Conservation (phyloP, 2,329 filamentous ascomycete species). For the Nectriaceae sp. region DNA sequence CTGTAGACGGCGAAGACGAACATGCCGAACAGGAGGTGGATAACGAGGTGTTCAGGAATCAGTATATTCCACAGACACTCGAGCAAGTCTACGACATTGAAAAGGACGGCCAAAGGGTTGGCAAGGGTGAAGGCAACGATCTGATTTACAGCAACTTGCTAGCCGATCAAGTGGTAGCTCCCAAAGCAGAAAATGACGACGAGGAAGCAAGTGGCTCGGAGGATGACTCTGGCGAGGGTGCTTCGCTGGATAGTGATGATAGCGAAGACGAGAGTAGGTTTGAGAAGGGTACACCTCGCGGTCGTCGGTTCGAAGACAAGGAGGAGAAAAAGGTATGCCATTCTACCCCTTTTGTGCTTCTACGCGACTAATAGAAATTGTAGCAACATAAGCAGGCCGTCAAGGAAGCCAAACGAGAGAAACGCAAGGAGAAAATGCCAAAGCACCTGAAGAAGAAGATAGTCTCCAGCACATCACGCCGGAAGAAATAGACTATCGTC, state of each 20-base stretch:
- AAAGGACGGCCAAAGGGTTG: conserved; percentile 79
- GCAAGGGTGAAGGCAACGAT: conserved; percentile 71
- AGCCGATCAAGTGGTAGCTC: conserved; percentile 62
- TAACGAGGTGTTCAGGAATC: conserved; percentile 90
- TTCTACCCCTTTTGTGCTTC: not conserved
- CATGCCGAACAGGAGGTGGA: conserved; percentile 71
- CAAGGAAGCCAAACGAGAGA: conserved; percentile 94
- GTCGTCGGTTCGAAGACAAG: conserved; percentile 88
- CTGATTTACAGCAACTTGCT: conserved; percentile 85
- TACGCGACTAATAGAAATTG: not conserved
- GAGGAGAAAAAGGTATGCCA: conserved; percentile 74
- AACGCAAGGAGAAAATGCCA: conserved; percentile 92
- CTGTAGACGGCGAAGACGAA: conserved; percentile 51
- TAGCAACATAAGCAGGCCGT: conserved; percentile 79
- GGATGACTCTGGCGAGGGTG: conserved; percentile 51
- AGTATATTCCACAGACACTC: conserved; percentile 94
- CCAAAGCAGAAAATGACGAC: conserved; percentile 39
- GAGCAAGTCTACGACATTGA: conserved; percentile 97
- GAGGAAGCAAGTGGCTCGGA: conserved; percentile 41
- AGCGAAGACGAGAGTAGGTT: conserved; percentile 57
- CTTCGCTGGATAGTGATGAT: conserved; percentile 45
- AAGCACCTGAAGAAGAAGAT: conserved; percentile 94
- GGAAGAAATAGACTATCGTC: conserved; percentile 56
- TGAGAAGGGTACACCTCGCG: conserved; percentile 69
- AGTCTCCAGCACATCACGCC: conserved; percentile 62